Conservation (phyloP, 2,329 filamentous ascomycete species). For the Pseudogymnoascus verrucosus region DNA sequence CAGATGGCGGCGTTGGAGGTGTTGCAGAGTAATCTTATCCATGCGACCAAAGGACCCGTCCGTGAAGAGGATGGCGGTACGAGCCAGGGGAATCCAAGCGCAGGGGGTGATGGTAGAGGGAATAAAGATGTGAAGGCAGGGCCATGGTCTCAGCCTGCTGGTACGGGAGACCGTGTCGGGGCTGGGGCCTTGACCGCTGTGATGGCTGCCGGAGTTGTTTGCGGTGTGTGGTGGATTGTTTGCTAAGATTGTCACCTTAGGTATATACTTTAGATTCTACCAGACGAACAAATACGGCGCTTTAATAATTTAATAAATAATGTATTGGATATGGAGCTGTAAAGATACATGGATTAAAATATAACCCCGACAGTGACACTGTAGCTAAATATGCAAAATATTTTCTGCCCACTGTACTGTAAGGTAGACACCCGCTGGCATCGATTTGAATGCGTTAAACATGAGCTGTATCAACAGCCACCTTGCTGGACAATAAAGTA, state of each 20-base stretch:
- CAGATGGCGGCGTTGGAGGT: constrained; percentile 64
- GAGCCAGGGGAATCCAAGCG: constrained; percentile 34
- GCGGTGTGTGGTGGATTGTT: constrained; percentile 48
- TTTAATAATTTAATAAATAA: too few relatives aligned
- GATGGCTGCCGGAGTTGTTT: constrained; percentile 42
- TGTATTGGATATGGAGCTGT: too few relatives aligned
- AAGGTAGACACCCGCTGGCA: neutral
- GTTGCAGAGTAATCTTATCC: constrained; percentile 52
- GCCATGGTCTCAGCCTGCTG: constrained; percentile 17
- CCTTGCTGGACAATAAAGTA: neutral
- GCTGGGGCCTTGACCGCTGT: constrained; percentile 58
- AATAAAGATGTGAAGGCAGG: neutral
- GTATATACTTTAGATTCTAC: too few relatives aligned
- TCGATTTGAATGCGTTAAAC: neutral
- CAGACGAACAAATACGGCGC: too few relatives aligned
- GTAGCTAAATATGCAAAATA: neutral
- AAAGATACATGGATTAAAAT: too few relatives aligned
- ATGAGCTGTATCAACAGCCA: neutral
- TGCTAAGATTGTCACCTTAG: too few relatives aligned
- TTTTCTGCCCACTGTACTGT: neutral
- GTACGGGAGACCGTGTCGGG: constrained; percentile 56
- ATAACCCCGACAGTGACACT: too few relatives aligned
- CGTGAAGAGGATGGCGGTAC: constrained; percentile 50
- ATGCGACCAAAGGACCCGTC: constrained; percentile 33
- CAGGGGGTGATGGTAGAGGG: constrained; percentile 15